Evolutionary conservation across 176 grass and related monocot species (phyloP), one percentile per base, ranked within the genome.

Genomic region (Paspalum vaginatum): DNA sequence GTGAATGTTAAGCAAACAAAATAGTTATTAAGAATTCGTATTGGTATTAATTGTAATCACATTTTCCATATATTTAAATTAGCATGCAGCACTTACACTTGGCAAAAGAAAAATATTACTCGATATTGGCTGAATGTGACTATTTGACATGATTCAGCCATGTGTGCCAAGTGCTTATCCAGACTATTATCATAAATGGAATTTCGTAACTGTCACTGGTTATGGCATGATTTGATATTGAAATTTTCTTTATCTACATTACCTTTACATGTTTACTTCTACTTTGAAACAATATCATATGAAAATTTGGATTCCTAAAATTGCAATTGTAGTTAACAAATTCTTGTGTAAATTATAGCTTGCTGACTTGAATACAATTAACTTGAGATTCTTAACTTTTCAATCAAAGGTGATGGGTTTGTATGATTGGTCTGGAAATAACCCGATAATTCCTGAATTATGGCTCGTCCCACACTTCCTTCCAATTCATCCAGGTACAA

Each of bases 391-490:
- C 44, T 49, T 38, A 39, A 65, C 11, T 83, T 75, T 77, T 25
- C 32, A 3, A 76, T 32, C 53, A 57, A 69, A 93, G 91, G 59
- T 93, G 10, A 20, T 89, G 2, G 87, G 87, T 56, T 70, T 74
- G 18, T 93, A 84, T 52, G 80, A 89, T 44, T 93, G 91, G 84
- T 85, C 80, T 22, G 91, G 91, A 50, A 93, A 81, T 48, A 87
- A 93, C 81, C 2, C 84, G 2, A 64, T 89, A 11, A 70, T 79
- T 57, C 91, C 91, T 9, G 87, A 93, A 54, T 45, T 84, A 67
- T 93, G 87, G 87, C 52, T 93, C 20, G 69, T 87, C 9, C 91
- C 91, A 2, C 32, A 87, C 38, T 77, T 85, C 61, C 91, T 93
- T 46, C 91, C 87, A 8, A 62, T 93, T 65, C 87, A 89, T 74